A percentile compares a stretch with the other conserved stretches of the same genome.
Conservation (phyloP, 345 rosid species). For the Lumnitzera racemosa region DNA sequence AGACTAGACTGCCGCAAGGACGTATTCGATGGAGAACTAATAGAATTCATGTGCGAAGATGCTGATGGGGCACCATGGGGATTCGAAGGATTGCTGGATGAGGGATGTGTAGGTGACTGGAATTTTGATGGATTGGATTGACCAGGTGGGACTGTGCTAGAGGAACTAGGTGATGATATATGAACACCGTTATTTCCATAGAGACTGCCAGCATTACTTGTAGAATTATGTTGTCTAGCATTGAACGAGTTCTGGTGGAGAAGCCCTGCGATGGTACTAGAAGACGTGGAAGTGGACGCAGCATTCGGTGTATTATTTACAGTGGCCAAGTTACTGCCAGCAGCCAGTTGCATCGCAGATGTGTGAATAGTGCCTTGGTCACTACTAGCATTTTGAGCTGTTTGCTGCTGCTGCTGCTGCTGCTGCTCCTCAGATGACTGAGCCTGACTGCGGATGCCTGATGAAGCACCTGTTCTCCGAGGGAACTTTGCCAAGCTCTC, state of each 20-base stretch:
- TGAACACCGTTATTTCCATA: slow-evolving; percentile 74
- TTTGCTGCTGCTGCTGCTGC: slow-evolving; percentile 40
- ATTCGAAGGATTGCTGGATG: slow-evolving; percentile 43
- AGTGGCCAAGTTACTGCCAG: slow-evolving; percentile 41
- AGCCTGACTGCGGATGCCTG: slow-evolving; percentile 42
- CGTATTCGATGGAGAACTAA: slow-evolving; percentile 51
- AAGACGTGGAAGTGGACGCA: slow-evolving; percentile 53
- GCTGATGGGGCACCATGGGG: slow-evolving; percentile 44
- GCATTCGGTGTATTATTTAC: slow-evolving; percentile 50
- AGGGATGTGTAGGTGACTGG: slow-evolving; percentile 66
- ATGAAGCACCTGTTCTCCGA: slow-evolving; percentile 52
- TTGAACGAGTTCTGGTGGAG: slow-evolving; percentile 91
- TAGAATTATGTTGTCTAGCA: slow-evolving; percentile 63
- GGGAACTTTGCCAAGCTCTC: slow-evolving; percentile 98
- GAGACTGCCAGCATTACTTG: slow-evolving; percentile 55
- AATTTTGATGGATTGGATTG: slow-evolving; percentile 58
- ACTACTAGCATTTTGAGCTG: slow-evolving; percentile 35
- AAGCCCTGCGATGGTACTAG: slow-evolving; percentile 75
- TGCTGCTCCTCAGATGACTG: slow-evolving; percentile 63
- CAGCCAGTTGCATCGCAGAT: slow-evolving; percentile 35
- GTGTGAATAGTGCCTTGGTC: slow-evolving; percentile 51
- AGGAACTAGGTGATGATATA: slow-evolving; percentile 74
- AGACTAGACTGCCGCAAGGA: slow-evolving; percentile 53
- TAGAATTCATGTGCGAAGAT: slow-evolving; percentile 45
- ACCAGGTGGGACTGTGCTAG: slow-evolving; percentile 54